Percentiles rank a stretch among this genome's conserved stretches.
phyloP scores from a whole-genome alignment of 371 early-diverging fungal genomes.

The Capillidium heterosporum region DNA sequence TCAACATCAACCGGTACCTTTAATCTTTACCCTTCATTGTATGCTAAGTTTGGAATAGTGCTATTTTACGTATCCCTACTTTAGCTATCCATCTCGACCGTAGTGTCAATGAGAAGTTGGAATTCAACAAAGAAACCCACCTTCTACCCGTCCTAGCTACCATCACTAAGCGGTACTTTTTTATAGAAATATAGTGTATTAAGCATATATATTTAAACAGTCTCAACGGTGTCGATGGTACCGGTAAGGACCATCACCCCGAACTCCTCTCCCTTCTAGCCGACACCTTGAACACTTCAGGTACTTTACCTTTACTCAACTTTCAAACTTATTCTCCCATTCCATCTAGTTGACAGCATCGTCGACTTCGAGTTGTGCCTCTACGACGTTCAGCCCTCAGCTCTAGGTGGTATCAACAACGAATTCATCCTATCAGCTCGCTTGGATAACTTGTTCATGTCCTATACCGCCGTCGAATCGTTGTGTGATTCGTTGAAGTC shows the following conservation, averaged over 20 bases:
- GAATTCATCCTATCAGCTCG: conserved; percentile 90
- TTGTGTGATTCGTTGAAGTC: conserved; percentile 9
- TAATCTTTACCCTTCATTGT: neutral
- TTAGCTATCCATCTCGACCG: conserved; percentile 93
- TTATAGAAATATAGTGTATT: neutral
- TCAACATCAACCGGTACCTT: conserved; percentile 43
- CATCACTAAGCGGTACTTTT: conserved; percentile 38
- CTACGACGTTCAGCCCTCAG: conserved; percentile 67
- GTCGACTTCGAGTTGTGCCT: conserved; percentile 90
- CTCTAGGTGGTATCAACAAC: conserved; percentile 71
- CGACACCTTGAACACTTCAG: conserved; percentile 44
- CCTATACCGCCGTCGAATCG: conserved; percentile 43
- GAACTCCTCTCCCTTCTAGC: conserved; percentile 52
- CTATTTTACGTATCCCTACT: conserved; percentile 88
- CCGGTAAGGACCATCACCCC: conserved; percentile 44
- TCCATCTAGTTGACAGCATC: conserved; percentile 39
- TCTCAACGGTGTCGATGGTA: neutral
- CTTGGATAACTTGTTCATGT: conserved; percentile 89
- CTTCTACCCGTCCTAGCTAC: conserved; percentile 76
- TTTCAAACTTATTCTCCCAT: neutral
- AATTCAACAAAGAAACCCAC: conserved; percentile 88
- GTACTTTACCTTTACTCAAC: no score
- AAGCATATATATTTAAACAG: neutral
- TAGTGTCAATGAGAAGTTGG: conserved; percentile 55
- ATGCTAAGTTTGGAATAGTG: conserved; percentile 15